Percentiles rank a stretch among this genome's conserved stretches.
phyloP scores from a whole-genome alignment of 495 filamentous ascomycete genomes.

The Annulohypoxylon nitens region DNA sequence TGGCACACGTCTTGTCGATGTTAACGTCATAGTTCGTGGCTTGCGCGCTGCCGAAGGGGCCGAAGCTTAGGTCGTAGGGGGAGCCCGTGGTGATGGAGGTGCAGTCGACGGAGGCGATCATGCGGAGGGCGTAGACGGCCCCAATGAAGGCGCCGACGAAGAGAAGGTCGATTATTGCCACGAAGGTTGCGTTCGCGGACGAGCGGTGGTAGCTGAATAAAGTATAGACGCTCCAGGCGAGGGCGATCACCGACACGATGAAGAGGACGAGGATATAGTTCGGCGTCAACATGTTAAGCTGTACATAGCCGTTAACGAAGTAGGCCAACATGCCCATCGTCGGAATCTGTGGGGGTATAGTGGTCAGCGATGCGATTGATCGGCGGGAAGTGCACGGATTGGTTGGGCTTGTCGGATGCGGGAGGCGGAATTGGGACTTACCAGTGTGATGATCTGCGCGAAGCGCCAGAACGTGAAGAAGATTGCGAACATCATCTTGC shows the following conservation, averaged over 20 bases:
- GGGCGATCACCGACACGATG: slow-evolving; percentile 84
- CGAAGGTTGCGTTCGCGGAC: slow-evolving; percentile 77
- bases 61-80: slow-evolving; percentile 68
- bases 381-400: neutral
- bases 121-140: slow-evolving; percentile 79
- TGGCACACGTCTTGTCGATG: slow-evolving; percentile 81
- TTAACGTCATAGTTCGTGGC: slow-evolving; percentile 61
- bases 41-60: slow-evolving; percentile 66
- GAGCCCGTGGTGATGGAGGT: slow-evolving; percentile 60
- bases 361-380: slow-evolving; percentile 17
- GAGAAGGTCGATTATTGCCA: slow-evolving; percentile 79
- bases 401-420: neutral
- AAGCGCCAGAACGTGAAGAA: slow-evolving; percentile 89
- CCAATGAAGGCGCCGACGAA: slow-evolving; percentile 90
- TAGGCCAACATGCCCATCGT: slow-evolving; percentile 90
- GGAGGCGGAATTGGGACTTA: slow-evolving; percentile 49
- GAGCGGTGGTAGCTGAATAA: slow-evolving; percentile 83
- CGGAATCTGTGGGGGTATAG: slow-evolving; percentile 68
- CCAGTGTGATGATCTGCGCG: slow-evolving; percentile 82
- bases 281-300: slow-evolving; percentile 79
- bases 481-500: slow-evolving; percentile 79
- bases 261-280: slow-evolving; percentile 87
- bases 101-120: slow-evolving; percentile 77
- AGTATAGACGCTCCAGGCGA: slow-evolving; percentile 84
- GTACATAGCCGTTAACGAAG: slow-evolving; percentile 81